These are phyloP conservation scores for Willaertia magna DNA, from an alignment of 208 protist species.

Conservation along the genomic window DNA sequence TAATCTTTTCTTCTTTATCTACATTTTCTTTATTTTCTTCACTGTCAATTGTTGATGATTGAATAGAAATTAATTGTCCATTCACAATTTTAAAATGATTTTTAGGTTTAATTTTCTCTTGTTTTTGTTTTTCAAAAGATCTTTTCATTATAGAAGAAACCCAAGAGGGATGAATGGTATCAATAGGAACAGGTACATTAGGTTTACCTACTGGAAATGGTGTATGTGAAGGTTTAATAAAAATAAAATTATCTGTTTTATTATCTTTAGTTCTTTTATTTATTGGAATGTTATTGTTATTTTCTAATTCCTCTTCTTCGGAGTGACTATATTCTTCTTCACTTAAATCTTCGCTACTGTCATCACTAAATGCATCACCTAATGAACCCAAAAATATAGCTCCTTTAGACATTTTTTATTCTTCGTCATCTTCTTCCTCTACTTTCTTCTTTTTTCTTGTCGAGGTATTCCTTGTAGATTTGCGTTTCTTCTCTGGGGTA, in stretches of 20 bases:
- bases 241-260: neutral
- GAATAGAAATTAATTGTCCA: neutral
- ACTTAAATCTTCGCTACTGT: no score
- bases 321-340: neutral
- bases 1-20: no score
- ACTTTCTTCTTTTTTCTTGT: neutral
- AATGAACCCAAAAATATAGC: no score
- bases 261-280: neutral
- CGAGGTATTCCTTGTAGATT: neutral
- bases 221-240: neutral
- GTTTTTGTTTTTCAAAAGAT: neutral
- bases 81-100: neutral
- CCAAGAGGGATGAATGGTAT: neutral
- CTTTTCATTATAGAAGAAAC: neutral
- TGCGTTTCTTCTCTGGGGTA: neutral
- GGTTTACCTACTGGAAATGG: neutral
- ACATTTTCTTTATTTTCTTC: no score
- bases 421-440: neutral
- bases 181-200: neutral
- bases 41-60: no score
- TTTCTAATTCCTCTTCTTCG: neutral
- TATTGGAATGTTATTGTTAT: neutral
- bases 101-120: neutral
- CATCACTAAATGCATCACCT: no score
- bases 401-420: no score